phyloP scores from a whole-genome alignment of 2,329 filamentous ascomycete species.

The Fusarium coicis region DNA sequence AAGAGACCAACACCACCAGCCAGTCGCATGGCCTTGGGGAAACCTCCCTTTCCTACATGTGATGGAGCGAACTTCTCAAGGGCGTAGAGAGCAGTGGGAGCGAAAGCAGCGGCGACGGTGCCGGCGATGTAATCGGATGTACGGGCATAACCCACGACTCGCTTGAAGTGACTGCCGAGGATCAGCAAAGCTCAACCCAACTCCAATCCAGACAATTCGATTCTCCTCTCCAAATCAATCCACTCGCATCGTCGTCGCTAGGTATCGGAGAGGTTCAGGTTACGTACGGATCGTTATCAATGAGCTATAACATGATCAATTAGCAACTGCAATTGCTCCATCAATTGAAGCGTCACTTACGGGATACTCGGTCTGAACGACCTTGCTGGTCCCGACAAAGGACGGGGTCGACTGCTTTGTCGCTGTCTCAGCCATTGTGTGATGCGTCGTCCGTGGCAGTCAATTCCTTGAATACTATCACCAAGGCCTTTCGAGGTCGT shows the following conservation, averaged over 20 bases:
- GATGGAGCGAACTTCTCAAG: slow-evolving; percentile 90
- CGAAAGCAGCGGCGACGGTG: slow-evolving; percentile 73
- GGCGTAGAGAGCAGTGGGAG: slow-evolving; percentile 77
- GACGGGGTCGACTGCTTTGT: slow-evolving; percentile 51
- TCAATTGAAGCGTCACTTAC: slow-evolving; percentile 64
- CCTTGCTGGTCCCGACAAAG: slow-evolving; percentile 69
- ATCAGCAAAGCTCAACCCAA: slow-evolving; percentile 43
- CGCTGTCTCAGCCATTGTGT: slow-evolving; percentile 53
- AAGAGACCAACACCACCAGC: slow-evolving; percentile 76
- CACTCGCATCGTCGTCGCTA: slow-evolving; percentile 4
- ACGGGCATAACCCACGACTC: slow-evolving; percentile 88
- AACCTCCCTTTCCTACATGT: slow-evolving; percentile 83
- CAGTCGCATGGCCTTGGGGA: slow-evolving; percentile 84
- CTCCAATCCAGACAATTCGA: background rate
- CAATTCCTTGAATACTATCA: slow-evolving; percentile 45
- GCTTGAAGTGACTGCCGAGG: slow-evolving; percentile 80
- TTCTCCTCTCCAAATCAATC: background rate
- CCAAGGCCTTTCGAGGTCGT: slow-evolving; percentile 41
- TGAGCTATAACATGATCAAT: slow-evolving; percentile 74
- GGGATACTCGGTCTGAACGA: slow-evolving; percentile 84
- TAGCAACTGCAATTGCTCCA: slow-evolving; percentile 38
- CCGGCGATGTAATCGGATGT: slow-evolving; percentile 83
- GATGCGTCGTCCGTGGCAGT: slow-evolving; percentile 44
- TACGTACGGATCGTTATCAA: slow-evolving; percentile 95
- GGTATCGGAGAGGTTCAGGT: slow-evolving; percentile 1